Base-by-base conservation (phyloP, 1,284 basidiomycete species). In the Coriolopsis trogii region DNA sequence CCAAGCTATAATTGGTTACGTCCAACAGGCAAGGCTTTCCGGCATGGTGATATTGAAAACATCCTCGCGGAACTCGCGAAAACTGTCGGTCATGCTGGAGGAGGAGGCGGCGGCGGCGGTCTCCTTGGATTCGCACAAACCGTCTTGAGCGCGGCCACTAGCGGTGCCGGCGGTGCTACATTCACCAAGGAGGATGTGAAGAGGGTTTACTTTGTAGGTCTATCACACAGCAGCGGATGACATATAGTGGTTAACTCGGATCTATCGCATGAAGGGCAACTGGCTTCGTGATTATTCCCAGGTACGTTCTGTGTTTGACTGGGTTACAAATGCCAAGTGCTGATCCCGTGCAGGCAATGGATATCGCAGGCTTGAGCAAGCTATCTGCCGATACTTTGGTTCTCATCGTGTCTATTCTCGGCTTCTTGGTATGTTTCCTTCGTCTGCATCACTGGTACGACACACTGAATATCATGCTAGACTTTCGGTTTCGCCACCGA, bases 31-130 rank as follows among this genome's bases (percentile, higher is more conserved):
- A 88, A 87, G 67, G 87, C 87, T 0, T 89, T 85, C 70, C 76
- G 87, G 47, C 87, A 89, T 73, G 86, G 87, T 13, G 88, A 91
- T 63, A 89, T 89, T 50, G 82, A 84, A 69, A 79, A 77, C 56
- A 76, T 84, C 51, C 73, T 86, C 21, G 73, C 75, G 41, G 77
- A 75, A 28, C 68, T 88, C 13, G 77, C 77, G 50, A 89, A 89
- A 66, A 73, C 74, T 33, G 79, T 76, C 20, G 82, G 80, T 36
- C 71, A 70, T 39, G 77, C 69, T 2, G 67, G 70, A 15, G 76
- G 76, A 16, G 74, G 73, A 29, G 72, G 76, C 13, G 73, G 78
- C n/a, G 74, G 73, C 29, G 72, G 76, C 13, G 73, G 78, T 29
- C 60, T 83, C 25, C 61, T 83, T 21, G 73, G 75, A 5, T 75